A percentile compares a stretch with the other conserved stretches of the same genome.
Evolutionary conservation across 2,329 filamentous ascomycete genomes (phyloP).

Genomic region (Diaporthe velutina): DNA sequence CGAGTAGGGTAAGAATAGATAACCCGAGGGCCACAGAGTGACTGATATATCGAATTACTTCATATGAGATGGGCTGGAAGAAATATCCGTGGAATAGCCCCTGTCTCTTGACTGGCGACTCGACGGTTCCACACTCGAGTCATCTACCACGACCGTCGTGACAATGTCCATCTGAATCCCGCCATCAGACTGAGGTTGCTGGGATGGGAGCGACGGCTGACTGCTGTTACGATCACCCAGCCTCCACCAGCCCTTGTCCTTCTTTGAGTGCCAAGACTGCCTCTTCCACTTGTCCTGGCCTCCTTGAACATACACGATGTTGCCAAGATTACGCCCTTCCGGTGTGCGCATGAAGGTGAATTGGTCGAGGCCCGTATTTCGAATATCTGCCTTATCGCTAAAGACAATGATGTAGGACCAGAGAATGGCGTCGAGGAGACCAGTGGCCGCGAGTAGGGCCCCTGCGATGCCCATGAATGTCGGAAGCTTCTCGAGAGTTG

Average conservation of each 20-base stretch:
- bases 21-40: background rate
- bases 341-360: conserved; percentile 64
- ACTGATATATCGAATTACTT: background rate
- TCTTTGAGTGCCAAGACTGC: conserved; percentile 39
- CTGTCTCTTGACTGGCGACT: conserved; percentile 3
- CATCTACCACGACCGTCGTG: conserved; percentile 49
- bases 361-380: conserved; percentile 63
- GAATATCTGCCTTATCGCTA: conserved; percentile 52
- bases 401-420: conserved; percentile 68
- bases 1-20: background rate
- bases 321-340: conserved; percentile 54
- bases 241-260: conserved; percentile 38
- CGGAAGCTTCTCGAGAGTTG: conserved; percentile 1
- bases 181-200: background rate
- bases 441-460: conserved; percentile 68
- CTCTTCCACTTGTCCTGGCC: conserved; percentile 37
- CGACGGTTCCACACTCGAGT: background rate
- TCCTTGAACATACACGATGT: conserved; percentile 53
- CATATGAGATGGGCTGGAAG: conserved; percentile 23
- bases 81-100: conserved; percentile 4
- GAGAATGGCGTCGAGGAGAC: conserved; percentile 66
- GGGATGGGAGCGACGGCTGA: conserved; percentile 17
- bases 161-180: conserved; percentile 49
- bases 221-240: conserved; percentile 37
- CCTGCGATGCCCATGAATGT: conserved; percentile 69